These are phyloP conservation scores for Malus orientalis DNA, from an alignment of 306 rosid species.

Conservation along the genomic window DNA sequence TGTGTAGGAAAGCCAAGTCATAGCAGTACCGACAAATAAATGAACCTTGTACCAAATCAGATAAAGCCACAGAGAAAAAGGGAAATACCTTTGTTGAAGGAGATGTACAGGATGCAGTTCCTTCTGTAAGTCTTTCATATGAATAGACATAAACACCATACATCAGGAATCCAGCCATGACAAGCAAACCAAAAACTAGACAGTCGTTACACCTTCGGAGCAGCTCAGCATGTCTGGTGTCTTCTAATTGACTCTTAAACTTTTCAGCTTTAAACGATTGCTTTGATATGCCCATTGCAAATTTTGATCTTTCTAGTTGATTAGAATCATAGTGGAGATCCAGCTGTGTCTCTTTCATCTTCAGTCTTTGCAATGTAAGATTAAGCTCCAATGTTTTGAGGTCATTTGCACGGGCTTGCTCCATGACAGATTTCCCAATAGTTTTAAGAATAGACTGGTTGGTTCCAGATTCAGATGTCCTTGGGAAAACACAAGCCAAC, in stretches of 20 bases:
- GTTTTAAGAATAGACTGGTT: slow-evolving; percentile 23
- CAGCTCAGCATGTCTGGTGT: slow-evolving; percentile 58
- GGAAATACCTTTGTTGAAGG: slow-evolving; percentile 53
- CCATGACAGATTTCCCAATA: slow-evolving; percentile 46
- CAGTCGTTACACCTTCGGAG: slow-evolving; percentile 64
- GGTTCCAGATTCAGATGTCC: slow-evolving; percentile 19
- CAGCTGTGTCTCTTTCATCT: slow-evolving; percentile 48
- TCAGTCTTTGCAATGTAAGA: slow-evolving; percentile 39
- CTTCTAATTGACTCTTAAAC: slow-evolving; percentile 73
- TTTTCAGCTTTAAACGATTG: slow-evolving; percentile 62
- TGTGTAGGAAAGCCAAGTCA: not conserved
- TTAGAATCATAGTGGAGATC: slow-evolving; percentile 44
- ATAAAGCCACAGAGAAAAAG: not conserved
- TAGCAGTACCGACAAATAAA: not conserved
- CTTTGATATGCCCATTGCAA: slow-evolving; percentile 64
- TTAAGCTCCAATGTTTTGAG: slow-evolving; percentile 58
- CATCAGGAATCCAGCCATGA: slow-evolving; percentile 54
- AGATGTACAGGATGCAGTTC: slow-evolving; percentile 59
- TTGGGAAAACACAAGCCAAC: slow-evolving; percentile 28
- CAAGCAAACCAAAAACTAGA: slow-evolving; percentile 69
- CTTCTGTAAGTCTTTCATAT: slow-evolving; percentile 55
- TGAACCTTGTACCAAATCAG: not conserved
- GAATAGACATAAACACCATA: slow-evolving; percentile 68
- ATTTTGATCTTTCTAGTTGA: slow-evolving; percentile 52
- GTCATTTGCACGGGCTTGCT: slow-evolving; percentile 68